A percentile compares a stretch with the other conserved stretches of the same genome.
phyloP scores from a whole-genome alignment of 768 basidiomycete species.

The Naematelia encephala region DNA sequence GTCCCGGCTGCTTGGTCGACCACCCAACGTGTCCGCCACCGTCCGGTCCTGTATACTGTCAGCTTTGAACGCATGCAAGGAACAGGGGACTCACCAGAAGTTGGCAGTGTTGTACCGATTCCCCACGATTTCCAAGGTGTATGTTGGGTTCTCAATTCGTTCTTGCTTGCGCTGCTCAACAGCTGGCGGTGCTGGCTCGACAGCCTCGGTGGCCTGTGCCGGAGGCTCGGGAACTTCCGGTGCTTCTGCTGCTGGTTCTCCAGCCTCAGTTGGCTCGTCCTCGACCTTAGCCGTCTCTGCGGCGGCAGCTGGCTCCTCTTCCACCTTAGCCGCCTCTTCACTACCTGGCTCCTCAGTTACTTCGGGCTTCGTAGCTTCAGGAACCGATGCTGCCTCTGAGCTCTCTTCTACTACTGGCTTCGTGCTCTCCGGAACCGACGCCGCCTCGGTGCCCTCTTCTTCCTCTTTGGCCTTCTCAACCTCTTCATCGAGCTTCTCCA shows the following conservation, averaged over 20 bases:
- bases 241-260: background rate
- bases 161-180: slow-evolving; percentile 17
- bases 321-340: slow-evolving; percentile 9
- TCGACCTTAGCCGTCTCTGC: slow-evolving; percentile 1
- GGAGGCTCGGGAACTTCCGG: background rate
- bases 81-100: slow-evolving; percentile 67
- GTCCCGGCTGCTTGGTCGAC: slow-evolving; percentile 65
- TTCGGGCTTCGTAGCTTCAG: background rate
- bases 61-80: slow-evolving; percentile 5
- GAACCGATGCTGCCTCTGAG: slow-evolving; percentile 6
- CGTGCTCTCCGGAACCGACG: slow-evolving; percentile 4
- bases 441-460: slow-evolving; percentile 17
- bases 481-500: slow-evolving; percentile 30
- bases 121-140: slow-evolving; percentile 76
- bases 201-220: background rate
- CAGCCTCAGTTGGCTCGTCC: background rate
- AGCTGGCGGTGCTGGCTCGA: background rate
- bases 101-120: slow-evolving; percentile 94
- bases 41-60: slow-evolving; percentile 67
- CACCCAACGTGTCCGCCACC: slow-evolving; percentile 86
- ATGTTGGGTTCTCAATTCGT: slow-evolving; percentile 35
- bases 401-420: slow-evolving; percentile 4
- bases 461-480: slow-evolving; percentile 29
- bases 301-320: background rate
- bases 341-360: slow-evolving; percentile 2